Conservation (phyloP, 352 stramenopile genomes). For the Pythium chondricola region DNA sequence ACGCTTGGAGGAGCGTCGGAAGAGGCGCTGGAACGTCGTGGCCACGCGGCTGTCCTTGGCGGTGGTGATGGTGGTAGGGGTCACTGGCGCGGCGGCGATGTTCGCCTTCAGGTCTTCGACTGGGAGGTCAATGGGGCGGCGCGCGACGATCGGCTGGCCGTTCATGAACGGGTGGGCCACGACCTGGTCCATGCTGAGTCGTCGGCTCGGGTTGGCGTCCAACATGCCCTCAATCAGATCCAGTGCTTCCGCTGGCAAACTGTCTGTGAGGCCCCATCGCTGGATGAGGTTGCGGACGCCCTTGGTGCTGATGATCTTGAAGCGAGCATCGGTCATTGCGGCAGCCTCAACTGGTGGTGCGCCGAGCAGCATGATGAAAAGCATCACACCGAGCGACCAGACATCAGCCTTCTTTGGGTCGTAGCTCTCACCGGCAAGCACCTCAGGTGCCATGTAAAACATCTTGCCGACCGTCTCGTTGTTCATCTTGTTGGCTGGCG, state of each 20-base stretch:
- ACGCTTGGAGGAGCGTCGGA: conserved; percentile 21
- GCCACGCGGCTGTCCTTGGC: conserved; percentile 13
- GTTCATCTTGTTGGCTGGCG: conserved; percentile 30
- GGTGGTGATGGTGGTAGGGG: neutral
- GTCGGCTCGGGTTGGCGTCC: conserved; percentile 43
- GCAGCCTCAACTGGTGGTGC: conserved; percentile 59
- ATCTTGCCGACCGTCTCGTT: conserved; percentile 75
- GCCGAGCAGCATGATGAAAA: conserved; percentile 79
- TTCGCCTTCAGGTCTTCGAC: conserved; percentile 9
- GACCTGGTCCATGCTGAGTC: conserved; percentile 55
- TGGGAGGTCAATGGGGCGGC: conserved; percentile 6
- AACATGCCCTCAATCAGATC: conserved; percentile 63
- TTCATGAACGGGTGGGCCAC: conserved; percentile 57
- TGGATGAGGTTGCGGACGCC: conserved; percentile 55
- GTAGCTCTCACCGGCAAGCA: conserved; percentile 52
- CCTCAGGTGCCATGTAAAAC: conserved; percentile 84
- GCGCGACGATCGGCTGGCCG: conserved; percentile 7
- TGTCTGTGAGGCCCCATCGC: conserved; percentile 59
- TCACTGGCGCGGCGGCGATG: neutral
- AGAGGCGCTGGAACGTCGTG: conserved; percentile 17
- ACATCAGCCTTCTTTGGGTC: conserved; percentile 75
- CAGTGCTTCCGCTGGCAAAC: conserved; percentile 42
- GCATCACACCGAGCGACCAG: conserved; percentile 82
- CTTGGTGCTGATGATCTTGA: conserved; percentile 53
- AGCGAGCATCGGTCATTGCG: conserved; percentile 47